phyloP scores from a whole-genome alignment of 345 rosid genomes.

The Xanthoceras sorbifolium region DNA sequence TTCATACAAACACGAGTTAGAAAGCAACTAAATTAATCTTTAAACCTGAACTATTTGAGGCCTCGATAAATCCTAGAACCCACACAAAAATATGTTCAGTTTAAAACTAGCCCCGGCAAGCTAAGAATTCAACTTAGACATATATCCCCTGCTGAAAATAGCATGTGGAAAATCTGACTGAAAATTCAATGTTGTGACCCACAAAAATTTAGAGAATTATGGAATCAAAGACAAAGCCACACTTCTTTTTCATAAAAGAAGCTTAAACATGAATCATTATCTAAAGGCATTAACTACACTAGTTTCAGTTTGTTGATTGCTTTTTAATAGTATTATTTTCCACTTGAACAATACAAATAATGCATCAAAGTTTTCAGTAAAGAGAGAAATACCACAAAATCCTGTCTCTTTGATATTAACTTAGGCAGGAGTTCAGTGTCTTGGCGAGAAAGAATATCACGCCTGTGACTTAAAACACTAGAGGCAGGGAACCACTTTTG shows the following conservation, averaged over 20 bases:
- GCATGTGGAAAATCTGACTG: not conserved
- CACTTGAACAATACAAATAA: not conserved
- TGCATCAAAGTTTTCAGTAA: not conserved
- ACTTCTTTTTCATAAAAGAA: not conserved
- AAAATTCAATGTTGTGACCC: not conserved
- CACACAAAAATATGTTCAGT: not conserved
- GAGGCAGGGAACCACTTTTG: conserved; percentile 55
- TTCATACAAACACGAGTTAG: not conserved
- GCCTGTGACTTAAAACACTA: conserved; percentile 31
- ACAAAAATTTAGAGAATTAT: not conserved
- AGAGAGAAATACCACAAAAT: conserved; percentile 27
- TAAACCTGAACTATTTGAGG: not conserved
- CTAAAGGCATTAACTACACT: not conserved
- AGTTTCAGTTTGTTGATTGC: not conserved
- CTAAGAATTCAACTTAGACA: not conserved
- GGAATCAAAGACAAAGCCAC: not conserved
- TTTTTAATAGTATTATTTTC: not conserved
- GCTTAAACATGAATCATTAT: not conserved
- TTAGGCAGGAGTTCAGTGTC: conserved; percentile 43
- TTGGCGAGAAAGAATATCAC: conserved; percentile 34
- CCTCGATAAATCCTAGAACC: not conserved
- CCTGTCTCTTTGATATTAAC: conserved; percentile 14
- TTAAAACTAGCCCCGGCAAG: not conserved
- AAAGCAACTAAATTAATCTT: not conserved
- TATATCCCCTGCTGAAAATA: not conserved